These are phyloP conservation scores for Gautieria morchelliformis DNA, from an alignment of 768 basidiomycete species.

Conservation along the genomic window DNA sequence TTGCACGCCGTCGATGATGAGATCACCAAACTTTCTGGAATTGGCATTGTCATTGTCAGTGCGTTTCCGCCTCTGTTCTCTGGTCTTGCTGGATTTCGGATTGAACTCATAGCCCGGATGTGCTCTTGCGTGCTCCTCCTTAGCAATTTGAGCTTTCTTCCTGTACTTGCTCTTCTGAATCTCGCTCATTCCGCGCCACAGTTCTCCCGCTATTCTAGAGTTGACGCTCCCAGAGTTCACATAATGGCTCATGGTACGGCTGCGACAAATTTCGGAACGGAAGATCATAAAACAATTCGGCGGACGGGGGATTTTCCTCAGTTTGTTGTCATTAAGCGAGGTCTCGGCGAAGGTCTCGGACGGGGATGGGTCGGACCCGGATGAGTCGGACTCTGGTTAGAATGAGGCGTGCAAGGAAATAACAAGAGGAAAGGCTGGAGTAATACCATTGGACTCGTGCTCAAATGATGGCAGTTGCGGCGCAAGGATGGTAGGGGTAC, in stretches of 20 bases:
- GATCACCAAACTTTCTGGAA: background rate
- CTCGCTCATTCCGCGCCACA: background rate
- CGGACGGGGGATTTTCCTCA: background rate
- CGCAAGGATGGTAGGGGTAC: too few species aligned
- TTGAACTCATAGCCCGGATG: background rate
- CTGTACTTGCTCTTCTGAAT: background rate
- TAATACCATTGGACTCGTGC: too few species aligned
- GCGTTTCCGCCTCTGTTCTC: background rate
- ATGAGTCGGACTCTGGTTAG: too few species aligned
- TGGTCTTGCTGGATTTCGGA: background rate
- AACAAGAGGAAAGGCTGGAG: too few species aligned
- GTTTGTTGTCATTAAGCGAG: too few species aligned
- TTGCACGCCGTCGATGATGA: background rate
- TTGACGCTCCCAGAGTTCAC: background rate
- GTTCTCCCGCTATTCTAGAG: background rate
- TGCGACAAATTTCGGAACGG: background rate
- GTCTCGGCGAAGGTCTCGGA: too few species aligned
- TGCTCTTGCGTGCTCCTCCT: background rate
- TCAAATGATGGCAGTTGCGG: too few species aligned
- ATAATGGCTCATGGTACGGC: too few species aligned
- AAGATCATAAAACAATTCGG: background rate
- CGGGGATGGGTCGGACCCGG: too few species aligned
- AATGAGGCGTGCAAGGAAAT: too few species aligned
- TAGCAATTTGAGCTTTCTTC: background rate
- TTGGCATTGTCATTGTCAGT: background rate